Base-by-base conservation (phyloP, 257 asterid species). In the Fraxinus pennsylvanica region DNA sequence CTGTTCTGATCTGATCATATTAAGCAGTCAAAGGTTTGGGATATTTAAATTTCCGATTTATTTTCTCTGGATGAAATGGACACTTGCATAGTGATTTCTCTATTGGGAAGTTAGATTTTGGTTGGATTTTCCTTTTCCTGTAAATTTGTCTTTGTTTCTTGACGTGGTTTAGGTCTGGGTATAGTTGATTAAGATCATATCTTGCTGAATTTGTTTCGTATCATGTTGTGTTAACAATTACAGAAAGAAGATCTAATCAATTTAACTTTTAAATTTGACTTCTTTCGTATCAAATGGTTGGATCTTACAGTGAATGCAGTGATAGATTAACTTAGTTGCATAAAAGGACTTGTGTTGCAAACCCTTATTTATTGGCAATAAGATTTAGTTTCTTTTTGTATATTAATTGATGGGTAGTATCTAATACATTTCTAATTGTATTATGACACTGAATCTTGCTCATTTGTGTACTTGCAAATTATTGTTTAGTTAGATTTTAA, bases 21-120 rank as follows among this genome's bases (percentile, higher is more conserved):
- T 73, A 32, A 45, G 12, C 13, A 36, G 30, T 59, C 75, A 41
- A 76, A 85, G 90, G 92, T 88, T 66, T 71, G 84, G 68, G 72
- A 67, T 79, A 65, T 66, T 75, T 76, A 30, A 32, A 19, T 29
- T 77, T 57, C 38, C 43, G 71, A 17, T 84, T 45, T 72, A 21
- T 76, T 27, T 76, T 63, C 6, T 25, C 70, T 54, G 25, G 12
- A 10, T 39, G 68, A 41, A 57, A n/a, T 21, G 65, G 25, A 32
- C 25, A 2, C 10, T 63, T 29, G 10, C 38, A 25, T 32, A 19
- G 29, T 59, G 30, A 29, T 75, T 19, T 3, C 39, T 39, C 13
- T 6, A 54, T 33, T 29, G 0, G 2, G 29, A 66, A 74, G 69
- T 73, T 74, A 77, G 65, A 21, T 35, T 36, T 80, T 22, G 41